phyloP scores from a whole-genome alignment of 2,329 filamentous ascomycete species.

The Hysterium pulicare region DNA sequence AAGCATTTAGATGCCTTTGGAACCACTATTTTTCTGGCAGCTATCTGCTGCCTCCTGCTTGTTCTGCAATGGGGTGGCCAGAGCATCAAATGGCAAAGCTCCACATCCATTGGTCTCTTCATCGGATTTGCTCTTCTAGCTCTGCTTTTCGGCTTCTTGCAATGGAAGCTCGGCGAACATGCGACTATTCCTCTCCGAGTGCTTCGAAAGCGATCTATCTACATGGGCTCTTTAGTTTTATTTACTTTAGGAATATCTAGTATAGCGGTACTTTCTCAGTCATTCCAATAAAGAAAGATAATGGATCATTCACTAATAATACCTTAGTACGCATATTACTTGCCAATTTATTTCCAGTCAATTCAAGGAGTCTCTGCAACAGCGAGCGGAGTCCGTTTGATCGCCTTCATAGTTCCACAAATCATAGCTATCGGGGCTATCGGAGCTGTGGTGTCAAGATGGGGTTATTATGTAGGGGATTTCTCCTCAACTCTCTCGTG shows the following conservation, averaged over 20 bases:
- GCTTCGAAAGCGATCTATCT: neutral
- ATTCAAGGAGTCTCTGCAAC: slow-evolving; percentile 29
- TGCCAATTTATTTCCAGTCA: slow-evolving; percentile 32
- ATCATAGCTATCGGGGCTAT: neutral
- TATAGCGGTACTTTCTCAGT: neutral
- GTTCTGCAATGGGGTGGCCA: slow-evolving; percentile 21
- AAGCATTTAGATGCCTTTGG: slow-evolving; percentile 20
- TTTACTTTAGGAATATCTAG: too few relatives aligned
- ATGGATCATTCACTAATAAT: too few relatives aligned
- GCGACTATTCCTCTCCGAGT: slow-evolving; percentile 4
- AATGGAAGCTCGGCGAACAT: slow-evolving; percentile 6
- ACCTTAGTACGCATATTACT: too few relatives aligned
- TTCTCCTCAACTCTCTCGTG: neutral
- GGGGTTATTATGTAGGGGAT: slow-evolving; percentile 2
- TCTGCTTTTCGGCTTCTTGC: slow-evolving; percentile 34
- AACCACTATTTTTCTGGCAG: slow-evolving; percentile 8
- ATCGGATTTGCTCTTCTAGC: slow-evolving; percentile 43
- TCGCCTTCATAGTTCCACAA: neutral
- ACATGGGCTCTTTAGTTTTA: neutral
- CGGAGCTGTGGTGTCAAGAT: neutral
- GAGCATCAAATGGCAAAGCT: slow-evolving; percentile 43
- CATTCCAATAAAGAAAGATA: too few relatives aligned
- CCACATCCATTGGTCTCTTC: slow-evolving; percentile 45
- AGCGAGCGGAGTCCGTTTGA: slow-evolving; percentile 3
- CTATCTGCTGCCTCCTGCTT: slow-evolving; percentile 12